Base-by-base conservation (phyloP, 1,139 yeast species). In the Candida dubliniensis region DNA sequence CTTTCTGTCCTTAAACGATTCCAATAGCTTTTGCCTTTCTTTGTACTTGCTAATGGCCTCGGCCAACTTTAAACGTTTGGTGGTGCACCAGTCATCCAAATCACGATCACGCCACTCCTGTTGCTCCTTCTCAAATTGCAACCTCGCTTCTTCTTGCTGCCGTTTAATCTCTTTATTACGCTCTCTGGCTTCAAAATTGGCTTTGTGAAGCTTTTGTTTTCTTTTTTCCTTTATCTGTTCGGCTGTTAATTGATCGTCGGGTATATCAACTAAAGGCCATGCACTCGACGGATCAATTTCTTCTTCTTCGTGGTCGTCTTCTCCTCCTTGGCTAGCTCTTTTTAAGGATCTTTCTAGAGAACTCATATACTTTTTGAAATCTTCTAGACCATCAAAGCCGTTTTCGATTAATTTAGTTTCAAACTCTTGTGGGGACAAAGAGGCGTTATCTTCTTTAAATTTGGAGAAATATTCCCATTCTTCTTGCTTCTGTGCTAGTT, bases 191-290 rank as follows among this genome's bases (percentile, higher is more conserved):
- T 93, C 99, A 55, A 78, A 83, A 56, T 88, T 89, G 4, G 96
- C 95, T 57, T 89, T 89, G 64, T 87, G 71, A 34, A 93, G 74
- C 54, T 80, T 76, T 64, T 93, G 98, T 47, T 83, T 83, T 44
- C 96, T 76, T 64, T 95, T 95, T 58, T 90, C 98, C 55, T 85
- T 88, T 43, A 89, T 69, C 56, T 87, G 87, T 6, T 87, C 96
- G 33, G 86, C 90, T 36, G 76, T 76, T 37, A 95, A 73, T 50
- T 90, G 84, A 36, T 83, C 93, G 62, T 93, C 96, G 1, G 97
- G 93, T 5, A 81, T 73, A 34, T 88, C 96, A 0, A 88, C 79
- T 46, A 93, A 69, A 11, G 96, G 93, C 77, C 90, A 91, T 1
- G 74, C 66, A 6, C 60, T 59, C 11, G 79, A 67, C 1, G 87